Evolutionary conservation across 1,284 basidiomycete genomes (phyloP), one percentile per base, ranked within the genome.

Genomic region (Pyrrhoderma noxium): DNA sequence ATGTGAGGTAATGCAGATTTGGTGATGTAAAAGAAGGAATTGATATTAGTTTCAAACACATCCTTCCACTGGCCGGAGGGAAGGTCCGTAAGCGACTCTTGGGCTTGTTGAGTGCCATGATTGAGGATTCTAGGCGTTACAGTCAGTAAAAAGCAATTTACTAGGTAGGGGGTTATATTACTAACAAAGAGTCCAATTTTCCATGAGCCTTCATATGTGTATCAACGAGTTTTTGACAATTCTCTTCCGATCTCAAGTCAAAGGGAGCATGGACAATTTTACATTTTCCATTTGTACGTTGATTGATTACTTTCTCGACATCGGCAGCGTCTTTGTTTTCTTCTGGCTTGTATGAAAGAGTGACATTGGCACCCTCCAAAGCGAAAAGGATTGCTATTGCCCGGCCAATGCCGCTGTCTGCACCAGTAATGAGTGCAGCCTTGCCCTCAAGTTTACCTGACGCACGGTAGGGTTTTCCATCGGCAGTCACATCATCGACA

Each of bases 281-380:
- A 51, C 66, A 58, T n/a, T 66, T 60, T 25, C 67, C 67, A 16
- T 64, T 61, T 0, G 73, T 70, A 53, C 70, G 70, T 34, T 66
- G 61, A 38, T 67, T 63, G 56, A 75, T 67, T 46, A 68, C 59
- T 14, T 73, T 59, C 37, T 68, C 65, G 36, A 67, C 61, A 19
- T 67, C 65, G 44, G 68, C 57, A 2, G 67, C 66, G 55, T 82
- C 80, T 51, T 72, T 59, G 58, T 75, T 64, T 61, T 84, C 70
- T 34, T 66, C 57, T 0, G 74, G 69, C 21, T 76, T 67, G 63
- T 78, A 75, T 38, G 71, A 67, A 39, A 82, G 61, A 2, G 79
- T 73, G 31, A 79, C 62, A 52, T 77, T 71, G 18, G 79, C 79
- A 4, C 80, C 80, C 62, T 82, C 80, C 22, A 79, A 64, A 0